A percentile compares a stretch with the other conserved stretches of the same genome.
Conservation (phyloP, 2,329 filamentous ascomycete species). For the Pezicula carpinea region DNA sequence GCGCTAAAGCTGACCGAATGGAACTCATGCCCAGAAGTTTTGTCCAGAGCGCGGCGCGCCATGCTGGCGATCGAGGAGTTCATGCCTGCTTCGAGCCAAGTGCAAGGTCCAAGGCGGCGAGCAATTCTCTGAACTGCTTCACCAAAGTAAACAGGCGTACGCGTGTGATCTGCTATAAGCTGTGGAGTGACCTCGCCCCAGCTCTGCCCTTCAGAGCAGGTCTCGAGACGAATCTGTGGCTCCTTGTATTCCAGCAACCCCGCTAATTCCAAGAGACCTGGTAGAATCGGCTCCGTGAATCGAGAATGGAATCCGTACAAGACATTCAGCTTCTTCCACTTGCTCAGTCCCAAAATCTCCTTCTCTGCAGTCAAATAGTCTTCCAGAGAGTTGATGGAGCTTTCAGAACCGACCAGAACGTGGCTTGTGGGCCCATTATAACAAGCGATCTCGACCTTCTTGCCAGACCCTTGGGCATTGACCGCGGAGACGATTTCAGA, state of each 20-base stretch:
- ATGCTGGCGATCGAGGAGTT: conserved; percentile 25
- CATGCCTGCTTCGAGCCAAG: conserved; percentile 30
- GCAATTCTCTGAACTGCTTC: conserved; percentile 20
- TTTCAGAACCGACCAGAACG: conserved; percentile 25
- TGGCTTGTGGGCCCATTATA: conserved; percentile 1
- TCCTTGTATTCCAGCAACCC: conserved; percentile 17
- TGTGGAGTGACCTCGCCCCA: neutral
- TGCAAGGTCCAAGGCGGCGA: conserved; percentile 9
- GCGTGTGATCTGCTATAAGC: conserved; percentile 13
- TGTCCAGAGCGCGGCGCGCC: conserved; percentile 20
- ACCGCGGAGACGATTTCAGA: neutral
- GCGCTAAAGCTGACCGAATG: neutral
- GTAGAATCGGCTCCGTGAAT: conserved; percentile 21
- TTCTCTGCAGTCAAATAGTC: neutral
- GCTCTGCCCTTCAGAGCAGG: neutral
- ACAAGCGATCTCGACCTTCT: neutral
- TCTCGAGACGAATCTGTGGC: conserved; percentile 24
- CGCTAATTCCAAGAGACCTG: conserved; percentile 10
- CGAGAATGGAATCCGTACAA: conserved; percentile 25
- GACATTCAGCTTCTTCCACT: conserved; percentile 17
- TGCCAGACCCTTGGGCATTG: neutral
- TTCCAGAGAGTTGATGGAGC: conserved; percentile 18
- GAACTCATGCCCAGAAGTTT: neutral
- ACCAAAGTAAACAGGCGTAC: conserved; percentile 23
- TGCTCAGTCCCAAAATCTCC: neutral